Conservation (phyloP, 768 basidiomycete genomes). For the Plicaturopsis crispa region DNA sequence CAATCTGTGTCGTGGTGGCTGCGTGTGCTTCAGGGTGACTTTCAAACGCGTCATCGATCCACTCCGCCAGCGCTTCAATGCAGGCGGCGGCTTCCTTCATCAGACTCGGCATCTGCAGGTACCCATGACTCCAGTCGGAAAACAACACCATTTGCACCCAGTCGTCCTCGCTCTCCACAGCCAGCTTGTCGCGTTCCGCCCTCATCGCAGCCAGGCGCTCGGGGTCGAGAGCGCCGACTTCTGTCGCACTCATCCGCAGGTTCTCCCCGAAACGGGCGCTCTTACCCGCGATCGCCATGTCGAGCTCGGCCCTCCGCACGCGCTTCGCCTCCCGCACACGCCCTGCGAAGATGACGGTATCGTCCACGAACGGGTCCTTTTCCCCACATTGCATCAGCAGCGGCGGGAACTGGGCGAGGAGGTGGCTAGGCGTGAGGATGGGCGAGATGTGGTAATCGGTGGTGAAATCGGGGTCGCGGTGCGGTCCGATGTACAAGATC, state of each 20-base stretch:
- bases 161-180: constrained; percentile 76
- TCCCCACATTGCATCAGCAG: constrained; percentile 94
- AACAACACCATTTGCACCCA: constrained; percentile 94
- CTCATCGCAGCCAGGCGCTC: constrained; percentile 33
- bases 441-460: constrained; percentile 97
- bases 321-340: constrained; percentile 93
- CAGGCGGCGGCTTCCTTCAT: constrained; percentile 76
- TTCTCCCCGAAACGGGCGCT: constrained; percentile 56
- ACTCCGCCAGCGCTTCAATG: constrained; percentile 79
- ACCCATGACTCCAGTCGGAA: constrained; percentile 96
- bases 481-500: constrained; percentile 91
- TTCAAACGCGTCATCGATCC: constrained; percentile 80
- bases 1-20: constrained; percentile 11
- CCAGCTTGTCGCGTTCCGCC: constrained; percentile 53
- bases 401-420: constrained; percentile 91
- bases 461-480: constrained; percentile 88
- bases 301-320: constrained; percentile 67
- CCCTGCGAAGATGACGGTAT: constrained; percentile 94
- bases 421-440: constrained; percentile 73
- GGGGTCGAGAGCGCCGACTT: constrained; percentile 22
- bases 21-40: constrained; percentile 19
- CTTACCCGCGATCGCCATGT: constrained; percentile 50
- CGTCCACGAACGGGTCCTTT: constrained; percentile 93
- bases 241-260: constrained; percentile 51
- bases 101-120: constrained; percentile 87